phyloP scores from a whole-genome alignment of 176 grass and related monocot genomes.

The Oryza rufipogon region DNA sequence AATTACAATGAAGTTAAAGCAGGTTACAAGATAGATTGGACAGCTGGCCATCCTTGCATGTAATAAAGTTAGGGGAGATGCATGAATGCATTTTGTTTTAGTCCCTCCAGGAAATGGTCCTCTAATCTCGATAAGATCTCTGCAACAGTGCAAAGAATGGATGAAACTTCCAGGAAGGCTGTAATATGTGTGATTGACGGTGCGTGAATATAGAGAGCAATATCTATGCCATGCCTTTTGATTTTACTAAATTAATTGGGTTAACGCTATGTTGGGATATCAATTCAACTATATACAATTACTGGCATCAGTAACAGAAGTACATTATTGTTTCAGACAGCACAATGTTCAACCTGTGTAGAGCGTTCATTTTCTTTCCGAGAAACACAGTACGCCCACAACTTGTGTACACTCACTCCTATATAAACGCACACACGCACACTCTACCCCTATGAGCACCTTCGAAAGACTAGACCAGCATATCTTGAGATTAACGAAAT shows the following conservation, averaged over 20 bases:
- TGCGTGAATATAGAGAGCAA: neutral
- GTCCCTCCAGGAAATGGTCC: conserved; percentile 20
- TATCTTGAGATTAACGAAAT: too few species aligned
- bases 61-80: conserved; percentile 9
- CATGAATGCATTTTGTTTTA: conserved; percentile 40
- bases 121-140: conserved; percentile 31
- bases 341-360: too few species aligned
- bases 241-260: neutral
- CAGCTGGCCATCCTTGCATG: conserved; percentile 23
- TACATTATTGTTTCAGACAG: too few species aligned
- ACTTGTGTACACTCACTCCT: too few species aligned
- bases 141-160: neutral
- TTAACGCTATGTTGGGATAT: neutral
- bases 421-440: too few species aligned
- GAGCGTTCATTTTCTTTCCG: too few species aligned
- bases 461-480: too few species aligned
- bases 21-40: conserved; percentile 8
- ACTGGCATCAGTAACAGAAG: too few species aligned
- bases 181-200: neutral
- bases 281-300: too few species aligned
- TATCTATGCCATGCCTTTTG: neutral
- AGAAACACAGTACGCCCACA: too few species aligned
- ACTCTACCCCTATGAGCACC: too few species aligned
- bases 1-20: conserved; percentile 8
- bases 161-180: conserved; percentile 34